Evolutionary conservation across 345 rosid genomes (phyloP), one percentile per base, ranked within the genome.

Genomic region (Heritiera littoralis): DNA sequence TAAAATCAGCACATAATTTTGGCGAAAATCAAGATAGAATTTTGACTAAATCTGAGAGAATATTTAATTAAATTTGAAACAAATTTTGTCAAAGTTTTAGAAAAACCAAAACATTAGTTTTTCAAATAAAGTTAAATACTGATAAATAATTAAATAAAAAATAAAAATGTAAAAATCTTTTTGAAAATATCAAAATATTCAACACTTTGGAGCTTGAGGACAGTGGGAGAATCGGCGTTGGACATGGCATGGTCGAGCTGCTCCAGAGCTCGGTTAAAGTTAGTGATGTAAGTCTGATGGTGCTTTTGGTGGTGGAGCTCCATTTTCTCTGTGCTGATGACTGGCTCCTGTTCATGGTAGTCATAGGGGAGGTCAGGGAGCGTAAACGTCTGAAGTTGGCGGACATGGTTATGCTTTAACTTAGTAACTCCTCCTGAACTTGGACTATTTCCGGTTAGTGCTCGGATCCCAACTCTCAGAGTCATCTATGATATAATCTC

Each of bases 271-370:
- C 91, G 90, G 86, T 93, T 95, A 86, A 86, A 95, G 83, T 95
- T 95, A 52, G 95, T 90, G 78, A 95, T 69, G 72, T 92, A 95
- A 63, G 94, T 18, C 84, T 90, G 94, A 79, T 95, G 98, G 77
- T 95, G 99, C 86, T 95, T 95, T 88, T 92, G 93, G 91, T 95
- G 99, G 73, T 95, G 99, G 35, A 95, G 81, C 89, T 91, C 90
- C 99, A 95, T 95, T 18, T 92, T 95, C 86, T 93, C 98, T 59
- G 89, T 97, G 81, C 92, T 89, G 75, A 95, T 89, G 59, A 85
- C 97, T 73, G 99, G 99, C 87, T 93, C 97, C 85, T 93, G 85
- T 1, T 92, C 94, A 13, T 89, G 81, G 23, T 95, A 95, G 68
- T 91, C 98, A 82, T 95, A 93, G 3, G 93, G 83, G 8, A 95